phyloP scores from a whole-genome alignment of 2,329 filamentous ascomycete species.

The Microdochium paspali region DNA sequence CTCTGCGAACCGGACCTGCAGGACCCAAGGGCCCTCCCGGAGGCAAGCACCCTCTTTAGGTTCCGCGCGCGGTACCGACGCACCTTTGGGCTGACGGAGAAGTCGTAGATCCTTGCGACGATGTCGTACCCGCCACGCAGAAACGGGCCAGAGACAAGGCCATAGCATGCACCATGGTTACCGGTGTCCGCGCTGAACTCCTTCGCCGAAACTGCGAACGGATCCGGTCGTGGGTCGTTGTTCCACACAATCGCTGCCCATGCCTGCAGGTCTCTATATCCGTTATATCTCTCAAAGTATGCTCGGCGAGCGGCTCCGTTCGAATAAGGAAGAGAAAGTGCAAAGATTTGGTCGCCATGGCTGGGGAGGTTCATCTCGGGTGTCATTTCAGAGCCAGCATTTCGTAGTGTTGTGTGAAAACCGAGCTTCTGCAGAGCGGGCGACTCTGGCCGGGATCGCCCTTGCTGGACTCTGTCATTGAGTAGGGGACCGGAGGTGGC shows the following conservation, averaged over 20 bases:
- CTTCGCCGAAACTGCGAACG: not conserved
- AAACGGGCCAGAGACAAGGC: not conserved
- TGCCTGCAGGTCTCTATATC: not conserved
- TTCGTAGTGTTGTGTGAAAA: too few species aligned
- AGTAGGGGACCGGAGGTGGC: too few species aligned
- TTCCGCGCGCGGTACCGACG: not conserved
- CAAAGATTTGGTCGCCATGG: not conserved
- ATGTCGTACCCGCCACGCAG: not conserved
- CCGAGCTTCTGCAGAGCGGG: too few species aligned
- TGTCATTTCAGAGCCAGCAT: not conserved
- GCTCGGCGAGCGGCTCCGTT: not conserved
- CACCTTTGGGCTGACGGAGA: not conserved
- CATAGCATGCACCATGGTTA: not conserved
- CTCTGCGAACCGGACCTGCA: not conserved
- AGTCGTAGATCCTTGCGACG: not conserved
- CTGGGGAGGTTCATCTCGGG: not conserved
- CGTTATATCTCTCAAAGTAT: not conserved
- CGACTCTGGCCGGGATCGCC: too few species aligned
- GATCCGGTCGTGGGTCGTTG: not conserved
- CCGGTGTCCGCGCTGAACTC: not conserved
- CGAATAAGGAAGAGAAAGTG: not conserved
- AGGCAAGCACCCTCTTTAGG: not conserved
- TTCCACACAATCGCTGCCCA: not conserved
- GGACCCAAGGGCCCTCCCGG: not conserved
- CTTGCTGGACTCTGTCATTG: too few species aligned